Evolutionary conservation across 2,329 filamentous ascomycete species (phyloP), one percentile per base, ranked within the genome.

Genomic region (Biscogniauxia mediterranea): DNA sequence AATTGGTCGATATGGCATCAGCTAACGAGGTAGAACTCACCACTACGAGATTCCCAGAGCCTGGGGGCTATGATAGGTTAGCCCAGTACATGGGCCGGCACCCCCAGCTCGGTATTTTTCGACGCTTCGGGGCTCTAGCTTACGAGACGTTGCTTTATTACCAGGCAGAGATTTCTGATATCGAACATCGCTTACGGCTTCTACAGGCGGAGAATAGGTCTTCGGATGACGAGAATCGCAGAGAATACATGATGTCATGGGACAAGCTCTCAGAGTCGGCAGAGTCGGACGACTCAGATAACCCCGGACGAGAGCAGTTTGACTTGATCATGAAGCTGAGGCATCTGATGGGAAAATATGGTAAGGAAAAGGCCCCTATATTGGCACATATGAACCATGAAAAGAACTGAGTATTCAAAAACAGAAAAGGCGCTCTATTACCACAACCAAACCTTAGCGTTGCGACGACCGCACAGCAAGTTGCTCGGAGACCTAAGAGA

Each of bases 321-420:
- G 54, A 64, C 50, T 20, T 61, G n/a, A 54, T 62, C 19, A 64
- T 64, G 55, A 64, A 55, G n/a, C 54, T 64, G 25, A 56, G 63
- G 11, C 21, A 61, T 15, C 56, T 62, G 13, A 64, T 62, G 56
- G 46, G n/a, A 5, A n/a, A 62, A 52, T 64, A 64, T 28, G 38
- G 60, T 64, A 64, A 3, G 51, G 7, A 32, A 32, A 13, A n/a
- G n/a, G n/a, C n/a, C 28, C 11, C 28, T 2, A 32, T 8, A 32
- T 32, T 9, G 28, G 28, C 28, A 13, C 55, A 17, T 25, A 42
- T 46, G 1, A 23, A 23, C 28, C 21, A 21, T 2, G 51, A 28
- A 20, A 17, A 6, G 52, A 28, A 20, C 32, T n/a, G 23, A 49
- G 6, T 13, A 25, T 28, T 28, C 5, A 6, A 4, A 54, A n/a